Evolutionary conservation across 192 early-diverging fungal species (phyloP).

Genomic region (Coemansia sp.): DNA sequence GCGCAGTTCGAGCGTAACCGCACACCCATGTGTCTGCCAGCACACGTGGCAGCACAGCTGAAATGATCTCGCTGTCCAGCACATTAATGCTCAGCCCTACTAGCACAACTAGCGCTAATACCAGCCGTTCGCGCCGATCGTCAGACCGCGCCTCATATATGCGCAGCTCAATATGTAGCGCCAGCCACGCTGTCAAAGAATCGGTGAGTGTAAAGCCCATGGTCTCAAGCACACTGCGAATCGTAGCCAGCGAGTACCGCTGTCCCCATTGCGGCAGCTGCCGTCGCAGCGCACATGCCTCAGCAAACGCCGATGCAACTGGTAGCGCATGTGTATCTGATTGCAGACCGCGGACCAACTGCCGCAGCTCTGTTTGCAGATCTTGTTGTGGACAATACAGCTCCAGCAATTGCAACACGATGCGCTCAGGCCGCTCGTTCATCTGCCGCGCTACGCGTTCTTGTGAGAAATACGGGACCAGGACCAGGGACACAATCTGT

Average conservation of each 20-base stretch:
- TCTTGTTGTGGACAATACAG: conserved; percentile 20
- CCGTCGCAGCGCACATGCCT: neutral
- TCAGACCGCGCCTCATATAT: conserved; percentile 14
- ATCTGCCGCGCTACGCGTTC: conserved; percentile 4
- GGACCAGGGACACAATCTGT: conserved; percentile 12
- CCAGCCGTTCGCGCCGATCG: conserved; percentile 28
- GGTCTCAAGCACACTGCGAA: conserved; percentile 12
- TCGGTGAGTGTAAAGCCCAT: conserved; percentile 10
- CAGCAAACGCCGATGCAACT: neutral
- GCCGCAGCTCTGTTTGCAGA: conserved; percentile 10
- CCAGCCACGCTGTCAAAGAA: conserved; percentile 33
- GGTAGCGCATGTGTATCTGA: conserved; percentile 3
- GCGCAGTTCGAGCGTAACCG: conserved; percentile 8
- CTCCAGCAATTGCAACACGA: conserved; percentile 18
- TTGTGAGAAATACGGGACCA: conserved; percentile 13
- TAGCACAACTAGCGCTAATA: conserved; percentile 24
- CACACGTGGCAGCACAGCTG: conserved; percentile 18
- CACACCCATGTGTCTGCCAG: conserved; percentile 28
- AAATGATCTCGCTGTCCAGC: conserved; percentile 31
- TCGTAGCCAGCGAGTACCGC: conserved; percentile 13
- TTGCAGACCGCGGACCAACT: conserved; percentile 6
- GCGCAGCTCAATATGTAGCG: conserved; percentile 22
- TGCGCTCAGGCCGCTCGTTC: conserved; percentile 12
- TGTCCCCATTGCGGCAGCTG: conserved; percentile 40
- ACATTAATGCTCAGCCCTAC: conserved; percentile 7